A percentile compares a stretch with the other conserved stretches of the same genome.
Evolutionary conservation across 2,329 filamentous ascomycete species (phyloP).

Genomic region (Trichoderma koningiopsis): DNA sequence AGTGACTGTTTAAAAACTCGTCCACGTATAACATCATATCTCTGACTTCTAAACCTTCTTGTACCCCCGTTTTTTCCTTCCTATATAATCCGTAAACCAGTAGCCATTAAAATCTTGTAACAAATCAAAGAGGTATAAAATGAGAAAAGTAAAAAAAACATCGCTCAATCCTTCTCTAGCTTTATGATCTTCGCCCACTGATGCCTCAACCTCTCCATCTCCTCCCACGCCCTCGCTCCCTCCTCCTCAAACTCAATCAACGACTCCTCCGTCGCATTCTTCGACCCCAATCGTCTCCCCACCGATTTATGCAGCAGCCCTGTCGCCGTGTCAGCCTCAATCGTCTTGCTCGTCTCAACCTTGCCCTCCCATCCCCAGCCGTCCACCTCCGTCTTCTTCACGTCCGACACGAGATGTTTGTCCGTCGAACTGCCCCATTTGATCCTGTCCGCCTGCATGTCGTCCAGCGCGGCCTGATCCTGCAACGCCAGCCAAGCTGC

Average conservation of each 20-base stretch:
- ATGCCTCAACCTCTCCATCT: slow-evolving; percentile 70
- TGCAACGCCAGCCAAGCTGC: slow-evolving; percentile 78
- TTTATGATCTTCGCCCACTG: slow-evolving; percentile 60
- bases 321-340: slow-evolving; percentile 46
- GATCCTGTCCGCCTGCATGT: slow-evolving; percentile 52
- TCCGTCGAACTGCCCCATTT: slow-evolving; percentile 87
- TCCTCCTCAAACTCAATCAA: slow-evolving; percentile 63
- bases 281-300: slow-evolving; percentile 61
- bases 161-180: slow-evolving; percentile 4
- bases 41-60: not conserved
- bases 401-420: slow-evolving; percentile 57
- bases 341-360: slow-evolving; percentile 49
- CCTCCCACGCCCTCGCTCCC: slow-evolving; percentile 64
- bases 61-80: not conserved
- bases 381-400: slow-evolving; percentile 79
- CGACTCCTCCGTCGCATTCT: slow-evolving; percentile 62
- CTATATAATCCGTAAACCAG: not conserved
- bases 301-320: slow-evolving; percentile 54
- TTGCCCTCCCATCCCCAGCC: slow-evolving; percentile 78
- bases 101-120: not conserved
- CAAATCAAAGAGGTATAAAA: not conserved
- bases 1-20: slow-evolving; percentile 5
- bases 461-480: slow-evolving; percentile 62
- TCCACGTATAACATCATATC: not conserved
- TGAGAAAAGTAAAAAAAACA: not conserved